These are phyloP conservation scores for Bolboschoenus planiculmis DNA, from an alignment of 176 grass and related monocot species.

Conservation along the genomic window DNA sequence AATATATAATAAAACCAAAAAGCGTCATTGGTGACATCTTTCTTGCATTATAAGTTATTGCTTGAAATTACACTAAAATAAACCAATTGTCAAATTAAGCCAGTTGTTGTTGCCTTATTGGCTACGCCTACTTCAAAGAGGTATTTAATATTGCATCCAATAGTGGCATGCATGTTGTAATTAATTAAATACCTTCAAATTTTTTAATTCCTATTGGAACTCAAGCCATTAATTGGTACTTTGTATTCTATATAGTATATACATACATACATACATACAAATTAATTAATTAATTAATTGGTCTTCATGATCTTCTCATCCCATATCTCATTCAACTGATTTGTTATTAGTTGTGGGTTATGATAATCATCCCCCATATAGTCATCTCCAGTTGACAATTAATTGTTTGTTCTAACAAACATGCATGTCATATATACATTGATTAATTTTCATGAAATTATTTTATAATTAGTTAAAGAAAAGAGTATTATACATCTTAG, in stretches of 20 bases:
- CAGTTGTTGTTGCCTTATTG: neutral
- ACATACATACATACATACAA: neutral
- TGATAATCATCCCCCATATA: neutral
- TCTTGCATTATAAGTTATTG: neutral
- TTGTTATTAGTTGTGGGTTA: neutral
- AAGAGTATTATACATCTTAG: too few relatives aligned
- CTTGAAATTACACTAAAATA: neutral
- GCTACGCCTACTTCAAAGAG: neutral
- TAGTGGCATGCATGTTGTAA: conserved; percentile 4
- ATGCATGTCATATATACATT: neutral
- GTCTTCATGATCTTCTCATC: neutral
- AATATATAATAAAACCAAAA: neutral
- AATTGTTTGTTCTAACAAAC: neutral
- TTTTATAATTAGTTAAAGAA: too few relatives aligned
- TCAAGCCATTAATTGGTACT: neutral
- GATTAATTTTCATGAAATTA: neutral
- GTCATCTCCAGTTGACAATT: neutral
- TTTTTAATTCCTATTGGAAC: neutral
- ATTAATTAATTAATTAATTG: neutral
- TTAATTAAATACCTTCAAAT: neutral
- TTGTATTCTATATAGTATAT: neutral
- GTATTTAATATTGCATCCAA: neutral
- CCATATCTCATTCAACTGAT: neutral
- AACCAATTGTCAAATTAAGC: neutral
- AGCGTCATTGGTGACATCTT: neutral